Evolutionary conservation across 1,284 basidiomycete genomes (phyloP).

Genomic region (Tranzscheliella williamsii): DNA sequence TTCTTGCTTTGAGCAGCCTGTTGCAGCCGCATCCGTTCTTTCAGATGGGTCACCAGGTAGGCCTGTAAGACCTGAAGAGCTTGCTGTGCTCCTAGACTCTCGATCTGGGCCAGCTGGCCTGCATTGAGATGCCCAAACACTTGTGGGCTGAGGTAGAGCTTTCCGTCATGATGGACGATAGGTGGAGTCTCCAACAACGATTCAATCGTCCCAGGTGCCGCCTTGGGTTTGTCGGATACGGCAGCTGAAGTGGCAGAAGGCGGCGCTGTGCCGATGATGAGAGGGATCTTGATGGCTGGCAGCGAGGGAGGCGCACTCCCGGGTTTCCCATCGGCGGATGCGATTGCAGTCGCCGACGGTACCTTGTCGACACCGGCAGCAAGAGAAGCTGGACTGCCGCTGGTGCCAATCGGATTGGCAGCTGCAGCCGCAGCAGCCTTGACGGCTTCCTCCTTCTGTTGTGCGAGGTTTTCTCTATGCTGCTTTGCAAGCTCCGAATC

Average conservation of each 20-base stretch:
- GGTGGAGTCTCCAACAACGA: slow-evolving; percentile 66
- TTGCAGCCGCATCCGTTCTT: slow-evolving; percentile 71
- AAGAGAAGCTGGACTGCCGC: not conserved
- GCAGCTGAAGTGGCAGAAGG: slow-evolving; percentile 61
- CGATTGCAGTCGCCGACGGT: slow-evolving; percentile 4
- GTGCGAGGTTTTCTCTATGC: slow-evolving; percentile 34
- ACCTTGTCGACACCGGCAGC: not conserved
- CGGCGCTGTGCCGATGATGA: slow-evolving; percentile 69
- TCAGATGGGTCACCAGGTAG: slow-evolving; percentile 81
- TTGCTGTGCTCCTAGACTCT: slow-evolving; percentile 78
- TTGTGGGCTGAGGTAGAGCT: slow-evolving; percentile 78
- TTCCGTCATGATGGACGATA: slow-evolving; percentile 82
- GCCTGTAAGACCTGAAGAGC: slow-evolving; percentile 79
- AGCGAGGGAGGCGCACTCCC: slow-evolving; percentile 9
- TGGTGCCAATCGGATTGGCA: not conserved
- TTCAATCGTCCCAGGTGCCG: slow-evolving; percentile 54
- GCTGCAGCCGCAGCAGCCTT: slow-evolving; percentile 15
- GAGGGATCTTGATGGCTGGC: slow-evolving; percentile 64
- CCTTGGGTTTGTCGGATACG: slow-evolving; percentile 52
- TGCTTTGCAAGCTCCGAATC: slow-evolving; percentile 42
- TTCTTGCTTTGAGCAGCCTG: slow-evolving; percentile 41
- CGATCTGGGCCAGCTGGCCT: slow-evolving; percentile 75
- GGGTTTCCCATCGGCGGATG: slow-evolving; percentile 1
- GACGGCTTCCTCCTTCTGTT: slow-evolving; percentile 37
- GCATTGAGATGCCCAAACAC: slow-evolving; percentile 79